phyloP scores from a whole-genome alignment of 768 basidiomycete species.

The Termitomyces bulborhizus region DNA sequence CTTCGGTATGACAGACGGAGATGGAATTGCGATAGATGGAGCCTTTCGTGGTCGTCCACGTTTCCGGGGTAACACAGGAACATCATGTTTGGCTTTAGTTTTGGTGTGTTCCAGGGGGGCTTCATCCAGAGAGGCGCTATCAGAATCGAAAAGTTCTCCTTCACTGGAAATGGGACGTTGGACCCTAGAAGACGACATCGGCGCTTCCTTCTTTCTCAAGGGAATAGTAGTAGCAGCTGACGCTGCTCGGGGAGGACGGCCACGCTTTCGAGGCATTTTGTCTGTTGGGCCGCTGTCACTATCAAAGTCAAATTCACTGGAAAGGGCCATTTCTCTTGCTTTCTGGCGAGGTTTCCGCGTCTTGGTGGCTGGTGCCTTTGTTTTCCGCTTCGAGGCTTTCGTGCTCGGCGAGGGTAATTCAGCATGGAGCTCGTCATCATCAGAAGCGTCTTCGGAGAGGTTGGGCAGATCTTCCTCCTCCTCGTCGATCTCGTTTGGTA shows the following conservation, averaged over 20 bases:
- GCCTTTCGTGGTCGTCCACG: slow-evolving; percentile 9
- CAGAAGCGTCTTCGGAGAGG: slow-evolving; percentile 25
- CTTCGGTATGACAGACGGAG: not conserved
- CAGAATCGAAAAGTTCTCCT: slow-evolving; percentile 7
- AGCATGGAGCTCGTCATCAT: slow-evolving; percentile 16
- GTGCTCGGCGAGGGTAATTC: not conserved
- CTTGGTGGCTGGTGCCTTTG: not conserved
- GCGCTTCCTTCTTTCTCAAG: not conserved
- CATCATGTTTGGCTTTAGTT: no score
- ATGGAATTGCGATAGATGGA: not conserved
- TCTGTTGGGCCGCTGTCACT: not conserved
- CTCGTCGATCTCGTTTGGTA: slow-evolving; percentile 15
- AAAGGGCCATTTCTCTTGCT: not conserved
- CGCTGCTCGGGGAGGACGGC: slow-evolving; percentile 3
- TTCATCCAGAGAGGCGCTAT: not conserved
- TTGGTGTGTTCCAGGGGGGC: not conserved
- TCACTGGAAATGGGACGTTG: not conserved
- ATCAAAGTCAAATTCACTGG: slow-evolving; percentile 3
- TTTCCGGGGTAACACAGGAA: not conserved
- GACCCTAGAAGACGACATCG: not conserved
- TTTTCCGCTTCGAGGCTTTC: not conserved
- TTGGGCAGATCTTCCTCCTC: slow-evolving; percentile 4
- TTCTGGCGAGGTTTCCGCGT: not conserved
- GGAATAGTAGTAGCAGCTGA: not conserved
- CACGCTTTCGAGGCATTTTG: slow-evolving; percentile 5